These are phyloP conservation scores for Thalassiosira livingstoniorum DNA, from an alignment of 352 stramenopile genomes.

Conservation along the genomic window DNA sequence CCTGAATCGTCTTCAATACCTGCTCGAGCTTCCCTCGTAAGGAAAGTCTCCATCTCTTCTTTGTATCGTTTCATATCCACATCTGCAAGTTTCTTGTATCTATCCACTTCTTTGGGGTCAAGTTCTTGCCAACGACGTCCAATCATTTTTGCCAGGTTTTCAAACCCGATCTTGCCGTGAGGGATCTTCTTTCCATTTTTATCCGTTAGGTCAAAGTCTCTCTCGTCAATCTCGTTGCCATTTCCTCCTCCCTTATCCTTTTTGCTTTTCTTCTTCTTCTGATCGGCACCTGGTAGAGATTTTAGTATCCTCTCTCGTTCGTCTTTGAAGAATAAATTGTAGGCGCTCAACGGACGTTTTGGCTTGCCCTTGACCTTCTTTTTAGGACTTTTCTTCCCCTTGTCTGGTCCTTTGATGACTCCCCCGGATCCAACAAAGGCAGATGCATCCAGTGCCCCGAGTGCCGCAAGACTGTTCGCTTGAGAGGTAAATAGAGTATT, in stretches of 20 bases:
- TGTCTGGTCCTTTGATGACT: not conserved
- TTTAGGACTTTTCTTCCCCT: conserved; percentile 46
- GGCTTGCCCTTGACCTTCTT: conserved; percentile 74
- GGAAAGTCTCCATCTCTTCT: conserved; percentile 74
- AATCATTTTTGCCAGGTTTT: conserved; percentile 75
- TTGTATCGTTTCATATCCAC: conserved; percentile 77
- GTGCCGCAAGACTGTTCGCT: conserved; percentile 1
- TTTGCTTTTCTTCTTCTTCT: conserved; percentile 36
- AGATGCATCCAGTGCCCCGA: not conserved
- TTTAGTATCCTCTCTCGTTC: conserved; percentile 69
- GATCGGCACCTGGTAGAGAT: conserved; percentile 21
- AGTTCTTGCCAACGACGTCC: conserved; percentile 73
- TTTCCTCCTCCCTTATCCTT: conserved; percentile 1
- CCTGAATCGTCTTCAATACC: not conserved
- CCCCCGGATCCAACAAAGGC: conserved; percentile 2
- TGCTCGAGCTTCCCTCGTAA: conserved; percentile 53
- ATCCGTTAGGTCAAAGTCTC: conserved; percentile 35
- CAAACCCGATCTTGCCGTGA: conserved; percentile 82
- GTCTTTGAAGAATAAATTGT: conserved; percentile 84
- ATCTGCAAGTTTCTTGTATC: conserved; percentile 75
- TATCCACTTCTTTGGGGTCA: conserved; percentile 47
- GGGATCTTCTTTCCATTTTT: conserved; percentile 60
- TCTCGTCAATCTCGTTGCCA: conserved; percentile 21
- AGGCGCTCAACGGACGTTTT: conserved; percentile 74
- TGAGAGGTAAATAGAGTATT: not conserved